phyloP scores from a whole-genome alignment of 2,329 filamentous ascomycete genomes.

The Dactylellina drechsleri region DNA sequence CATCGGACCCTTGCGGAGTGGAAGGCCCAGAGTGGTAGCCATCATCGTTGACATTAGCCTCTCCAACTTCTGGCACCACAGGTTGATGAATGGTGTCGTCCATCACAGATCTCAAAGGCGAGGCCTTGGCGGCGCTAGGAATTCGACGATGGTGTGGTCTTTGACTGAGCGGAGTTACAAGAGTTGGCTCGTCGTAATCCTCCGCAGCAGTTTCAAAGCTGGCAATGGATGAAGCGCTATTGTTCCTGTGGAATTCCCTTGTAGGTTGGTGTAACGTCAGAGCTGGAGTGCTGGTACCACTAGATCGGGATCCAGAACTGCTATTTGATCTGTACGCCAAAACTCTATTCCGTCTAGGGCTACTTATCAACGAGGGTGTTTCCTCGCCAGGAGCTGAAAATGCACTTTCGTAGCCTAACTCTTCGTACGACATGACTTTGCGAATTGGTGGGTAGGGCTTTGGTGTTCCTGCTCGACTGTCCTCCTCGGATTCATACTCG shows the following conservation, averaged over 20 bases:
- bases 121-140: constrained; percentile 35
- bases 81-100: constrained; percentile 17
- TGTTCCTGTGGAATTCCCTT: constrained; percentile 49
- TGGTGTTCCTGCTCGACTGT: constrained; percentile 47
- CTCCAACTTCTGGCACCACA: constrained; percentile 12
- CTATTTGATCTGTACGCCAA: constrained; percentile 45
- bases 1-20: constrained; percentile 47
- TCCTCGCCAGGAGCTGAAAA: constrained; percentile 53
- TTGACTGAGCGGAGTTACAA: constrained; percentile 37
- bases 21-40: constrained; percentile 53
- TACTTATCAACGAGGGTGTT: constrained; percentile 38
- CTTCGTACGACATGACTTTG: constrained; percentile 55
- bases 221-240: constrained; percentile 49
- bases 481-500: constrained; percentile 49
- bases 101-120: constrained; percentile 32
- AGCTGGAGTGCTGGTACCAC: constrained; percentile 52
- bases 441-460: constrained; percentile 51
- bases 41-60: constrained; percentile 39
- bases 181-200: constrained; percentile 50
- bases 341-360: constrained; percentile 52
- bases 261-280: constrained; percentile 44
- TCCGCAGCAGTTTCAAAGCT: constrained; percentile 51
- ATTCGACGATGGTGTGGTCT: constrained; percentile 44
- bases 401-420: constrained; percentile 54
- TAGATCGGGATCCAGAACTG: constrained; percentile 52